Conservation (phyloP, 1,139 yeast genomes). For the Lodderomyces pseudojiufengensis region DNA sequence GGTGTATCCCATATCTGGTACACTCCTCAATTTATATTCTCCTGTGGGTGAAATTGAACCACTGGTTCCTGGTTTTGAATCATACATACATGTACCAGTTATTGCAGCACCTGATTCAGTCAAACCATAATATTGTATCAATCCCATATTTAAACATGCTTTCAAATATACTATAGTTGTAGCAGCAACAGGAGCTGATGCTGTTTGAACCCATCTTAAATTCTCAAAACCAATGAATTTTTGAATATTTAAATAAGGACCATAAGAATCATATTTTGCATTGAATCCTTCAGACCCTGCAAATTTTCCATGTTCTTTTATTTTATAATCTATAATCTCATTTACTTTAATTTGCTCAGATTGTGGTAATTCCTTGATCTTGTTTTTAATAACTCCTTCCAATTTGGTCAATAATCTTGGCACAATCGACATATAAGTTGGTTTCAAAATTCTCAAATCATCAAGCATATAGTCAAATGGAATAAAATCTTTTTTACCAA, state of each 20-base stretch:
- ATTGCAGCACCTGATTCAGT: constrained; percentile 38
- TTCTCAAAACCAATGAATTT: constrained; percentile 29
- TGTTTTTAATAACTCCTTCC: constrained; percentile 38
- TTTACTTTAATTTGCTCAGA: constrained; percentile 16
- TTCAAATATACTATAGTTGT: constrained; percentile 30
- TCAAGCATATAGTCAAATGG: constrained; percentile 20
- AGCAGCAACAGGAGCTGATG: constrained; percentile 36
- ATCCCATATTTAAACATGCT: constrained; percentile 31
- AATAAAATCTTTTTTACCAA: constrained; percentile 14
- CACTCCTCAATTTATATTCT: constrained; percentile 25
- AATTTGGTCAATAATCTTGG: constrained; percentile 31
- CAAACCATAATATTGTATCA: constrained; percentile 36
- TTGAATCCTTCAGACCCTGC: constrained; percentile 27
- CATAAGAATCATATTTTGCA: constrained; percentile 19
- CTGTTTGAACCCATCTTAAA: constrained; percentile 25
- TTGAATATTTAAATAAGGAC: constrained; percentile 25
- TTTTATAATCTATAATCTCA: constrained; percentile 23
- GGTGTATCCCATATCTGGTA: constrained; percentile 27
- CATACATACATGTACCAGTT: constrained; percentile 23
- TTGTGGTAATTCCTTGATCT: constrained; percentile 21
- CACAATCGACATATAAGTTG: constrained; percentile 32
- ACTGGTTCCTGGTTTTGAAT: constrained; percentile 33
- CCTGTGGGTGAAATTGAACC: constrained; percentile 27
- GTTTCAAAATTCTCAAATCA: constrained; percentile 28
- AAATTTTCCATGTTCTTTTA: constrained; percentile 20